A percentile compares a stretch with the other conserved stretches of the same genome.
These are phyloP conservation scores for Lindgomyces ingoldianus DNA, from an alignment of 495 filamentous ascomycete species.

Conservation along the genomic window DNA sequence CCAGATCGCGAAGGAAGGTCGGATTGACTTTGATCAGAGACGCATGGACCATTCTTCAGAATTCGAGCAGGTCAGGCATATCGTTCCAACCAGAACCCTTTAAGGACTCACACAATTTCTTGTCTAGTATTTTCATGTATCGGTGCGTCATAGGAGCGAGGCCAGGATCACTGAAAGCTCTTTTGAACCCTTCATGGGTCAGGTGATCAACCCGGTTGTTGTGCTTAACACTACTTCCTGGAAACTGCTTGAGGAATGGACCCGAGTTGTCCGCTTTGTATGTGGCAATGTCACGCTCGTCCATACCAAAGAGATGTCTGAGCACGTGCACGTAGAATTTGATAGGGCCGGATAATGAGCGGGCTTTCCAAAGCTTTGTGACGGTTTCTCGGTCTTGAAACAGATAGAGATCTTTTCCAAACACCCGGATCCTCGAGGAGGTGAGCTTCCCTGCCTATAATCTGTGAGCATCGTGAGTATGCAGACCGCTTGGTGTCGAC, in stretches of 20 bases:
- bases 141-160: constrained; percentile 7
- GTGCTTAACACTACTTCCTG: constrained; percentile 19
- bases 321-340: constrained; percentile 18
- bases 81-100: constrained; percentile 1
- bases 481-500: background rate
- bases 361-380: constrained; percentile 24
- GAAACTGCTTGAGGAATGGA: constrained; percentile 10
- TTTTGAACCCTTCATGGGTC: constrained; percentile 24
- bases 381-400: constrained; percentile 23
- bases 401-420: constrained; percentile 14
- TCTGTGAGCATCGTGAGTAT: constrained; percentile 1
- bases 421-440: constrained; percentile 12
- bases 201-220: constrained; percentile 30
- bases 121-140: background rate
- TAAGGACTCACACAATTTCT: background rate
- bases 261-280: constrained; percentile 30
- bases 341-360: background rate
- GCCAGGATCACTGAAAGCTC: constrained; percentile 12
- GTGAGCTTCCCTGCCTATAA: constrained; percentile 9
- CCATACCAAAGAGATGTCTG: constrained; percentile 26
- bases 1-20: constrained; percentile 17
- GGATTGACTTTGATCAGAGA: constrained; percentile 26
- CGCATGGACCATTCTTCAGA: constrained; percentile 15
- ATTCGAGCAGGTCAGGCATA: constrained; percentile 21
- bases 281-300: constrained; percentile 3